phyloP scores from a whole-genome alignment of 768 basidiomycete genomes.

The Phaffia tasmanica region DNA sequence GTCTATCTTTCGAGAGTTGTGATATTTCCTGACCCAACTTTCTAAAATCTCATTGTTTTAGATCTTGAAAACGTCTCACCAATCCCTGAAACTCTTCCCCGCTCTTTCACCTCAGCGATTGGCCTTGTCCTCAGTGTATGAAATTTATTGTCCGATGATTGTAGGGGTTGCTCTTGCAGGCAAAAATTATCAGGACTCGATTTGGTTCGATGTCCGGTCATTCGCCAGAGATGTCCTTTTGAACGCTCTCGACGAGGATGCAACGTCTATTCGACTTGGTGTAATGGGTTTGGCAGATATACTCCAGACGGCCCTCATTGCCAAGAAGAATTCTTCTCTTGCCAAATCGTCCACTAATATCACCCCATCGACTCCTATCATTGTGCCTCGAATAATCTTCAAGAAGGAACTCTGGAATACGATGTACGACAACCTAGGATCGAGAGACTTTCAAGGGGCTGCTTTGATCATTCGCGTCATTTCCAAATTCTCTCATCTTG shows the following conservation, averaged over 20 bases:
- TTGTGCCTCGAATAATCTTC: conserved; percentile 36
- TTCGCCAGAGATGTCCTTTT: conserved; percentile 41
- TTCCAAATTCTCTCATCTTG: conserved; percentile 55
- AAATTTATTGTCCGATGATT: conserved; percentile 47
- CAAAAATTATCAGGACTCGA: conserved; percentile 37
- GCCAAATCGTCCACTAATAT: conserved; percentile 1
- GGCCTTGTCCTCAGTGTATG: conserved; percentile 37
- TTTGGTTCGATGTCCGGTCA: conserved; percentile 43
- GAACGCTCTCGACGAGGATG: conserved; percentile 37
- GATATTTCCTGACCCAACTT: conserved; percentile 27
- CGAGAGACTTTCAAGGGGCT: conserved; percentile 51
- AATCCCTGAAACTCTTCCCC: conserved; percentile 20
- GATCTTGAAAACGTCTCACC: conserved; percentile 7
- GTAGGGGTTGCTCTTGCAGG: conserved; percentile 45
- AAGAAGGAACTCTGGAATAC: conserved; percentile 58
- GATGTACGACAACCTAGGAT: conserved; percentile 51
- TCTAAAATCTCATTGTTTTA: background rate
- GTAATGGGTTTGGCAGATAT: conserved; percentile 11
- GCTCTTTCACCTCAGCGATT: conserved; percentile 11
- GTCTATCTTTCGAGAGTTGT: conserved; percentile 25
- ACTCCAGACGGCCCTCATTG: conserved; percentile 16
- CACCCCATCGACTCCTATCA: conserved; percentile 23
- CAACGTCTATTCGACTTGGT: conserved; percentile 20
- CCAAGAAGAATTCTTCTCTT: background rate
- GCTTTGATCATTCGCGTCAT: conserved; percentile 51